These are phyloP conservation scores for Glarea lozoyensis DNA, from an alignment of 495 filamentous ascomycete genomes.

Conservation along the genomic window DNA sequence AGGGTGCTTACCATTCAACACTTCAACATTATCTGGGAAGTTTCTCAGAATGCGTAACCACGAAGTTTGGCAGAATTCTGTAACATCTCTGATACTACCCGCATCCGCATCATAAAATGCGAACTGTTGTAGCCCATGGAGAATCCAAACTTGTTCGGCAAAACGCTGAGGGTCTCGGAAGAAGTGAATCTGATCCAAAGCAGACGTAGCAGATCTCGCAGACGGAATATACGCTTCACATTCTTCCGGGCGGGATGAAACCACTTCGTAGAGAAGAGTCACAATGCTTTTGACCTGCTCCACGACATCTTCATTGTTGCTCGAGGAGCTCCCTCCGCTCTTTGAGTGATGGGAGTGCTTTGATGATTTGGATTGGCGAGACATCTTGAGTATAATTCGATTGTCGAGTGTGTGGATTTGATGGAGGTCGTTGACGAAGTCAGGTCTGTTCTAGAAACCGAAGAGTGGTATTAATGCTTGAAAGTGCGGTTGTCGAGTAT, in stretches of 20 bases:
- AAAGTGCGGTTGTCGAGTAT: too few species aligned
- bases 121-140: conserved; percentile 37
- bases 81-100: conserved; percentile 34
- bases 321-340: conserved; percentile 3
- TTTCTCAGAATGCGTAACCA: conserved; percentile 33
- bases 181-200: conserved; percentile 27
- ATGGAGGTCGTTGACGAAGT: too few species aligned
- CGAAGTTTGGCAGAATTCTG: conserved; percentile 36
- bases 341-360: conserved; percentile 6
- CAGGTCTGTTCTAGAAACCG: too few species aligned
- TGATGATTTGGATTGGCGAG: conserved; percentile 16
- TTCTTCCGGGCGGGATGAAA: conserved; percentile 17
- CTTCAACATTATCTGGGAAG: conserved; percentile 31
- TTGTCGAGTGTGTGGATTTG: background rate
- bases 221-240: conserved; percentile 23
- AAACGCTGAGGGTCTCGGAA: conserved; percentile 27
- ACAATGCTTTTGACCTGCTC: conserved; percentile 19
- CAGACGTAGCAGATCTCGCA: conserved; percentile 26
- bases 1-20: conserved; percentile 29
- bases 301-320: conserved; percentile 11
- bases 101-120: conserved; percentile 37
- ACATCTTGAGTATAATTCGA: conserved; percentile 14
- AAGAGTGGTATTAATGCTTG: too few species aligned
- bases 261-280: conserved; percentile 16
- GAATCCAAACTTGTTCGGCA: conserved; percentile 34